Conservation (phyloP, 148 eudicot species). For the Amaranthus cruentus region DNA sequence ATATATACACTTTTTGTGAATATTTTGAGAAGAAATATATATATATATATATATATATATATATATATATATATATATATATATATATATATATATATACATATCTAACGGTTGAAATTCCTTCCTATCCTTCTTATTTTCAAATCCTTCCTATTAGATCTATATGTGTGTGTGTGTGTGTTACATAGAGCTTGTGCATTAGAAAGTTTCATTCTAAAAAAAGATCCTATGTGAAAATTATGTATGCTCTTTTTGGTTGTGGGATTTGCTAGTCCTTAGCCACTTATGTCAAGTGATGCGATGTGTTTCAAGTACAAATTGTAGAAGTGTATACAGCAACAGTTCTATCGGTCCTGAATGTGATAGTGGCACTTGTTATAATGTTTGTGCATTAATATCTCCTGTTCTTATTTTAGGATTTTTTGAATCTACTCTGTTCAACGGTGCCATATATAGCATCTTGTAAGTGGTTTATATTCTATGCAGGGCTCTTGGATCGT, state of each 20-base stretch:
- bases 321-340: background rate
- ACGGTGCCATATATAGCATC: background rate
- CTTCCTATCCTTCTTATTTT: too few species aligned
- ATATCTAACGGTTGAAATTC: too few species aligned
- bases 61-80: too few species aligned
- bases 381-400: background rate
- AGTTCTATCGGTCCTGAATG: background rate
- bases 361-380: background rate
- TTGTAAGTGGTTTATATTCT: constrained; percentile 9
- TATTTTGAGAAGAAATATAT: too few species aligned
- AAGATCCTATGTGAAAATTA: background rate
- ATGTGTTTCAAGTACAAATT: background rate
- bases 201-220: background rate
- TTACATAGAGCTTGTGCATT: too few species aligned
- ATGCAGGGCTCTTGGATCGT: constrained; percentile 98
- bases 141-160: too few species aligned
- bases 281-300: background rate
- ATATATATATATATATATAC: too few species aligned
- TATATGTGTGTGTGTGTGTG: too few species aligned
- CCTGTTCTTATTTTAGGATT: background rate
- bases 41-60: too few species aligned
- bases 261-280: background rate
- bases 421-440: background rate
- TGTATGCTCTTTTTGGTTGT: background rate
- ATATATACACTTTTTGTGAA: too few species aligned